Conservation (phyloP, 352 stramenopile genomes). For the Phytophthora melonis region DNA sequence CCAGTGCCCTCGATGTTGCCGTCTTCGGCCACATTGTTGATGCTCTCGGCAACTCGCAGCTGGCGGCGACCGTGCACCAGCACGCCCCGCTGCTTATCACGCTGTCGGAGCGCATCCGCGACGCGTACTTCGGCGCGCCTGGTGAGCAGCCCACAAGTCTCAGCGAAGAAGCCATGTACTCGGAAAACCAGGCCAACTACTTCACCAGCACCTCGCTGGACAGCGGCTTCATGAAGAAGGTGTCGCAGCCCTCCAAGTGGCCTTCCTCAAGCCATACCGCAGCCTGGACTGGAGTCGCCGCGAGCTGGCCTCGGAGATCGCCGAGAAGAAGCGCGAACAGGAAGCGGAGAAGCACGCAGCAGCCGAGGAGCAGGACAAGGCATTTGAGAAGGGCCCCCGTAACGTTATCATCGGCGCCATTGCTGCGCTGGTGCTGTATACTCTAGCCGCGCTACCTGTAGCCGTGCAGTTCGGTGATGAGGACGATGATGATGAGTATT, state of each 20-base stretch:
- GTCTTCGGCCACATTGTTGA: conserved; percentile 89
- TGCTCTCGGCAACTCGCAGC: conserved; percentile 75
- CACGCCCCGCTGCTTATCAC: conserved; percentile 78
- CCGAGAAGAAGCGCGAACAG: conserved; percentile 56
- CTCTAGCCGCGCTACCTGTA: conserved; percentile 69
- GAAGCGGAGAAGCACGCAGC: conserved; percentile 28
- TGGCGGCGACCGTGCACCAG: conserved; percentile 75
- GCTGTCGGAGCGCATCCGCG: conserved; percentile 76
- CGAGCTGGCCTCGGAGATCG: conserved; percentile 66
- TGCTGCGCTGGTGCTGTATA: conserved; percentile 76
- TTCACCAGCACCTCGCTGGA: conserved; percentile 54
- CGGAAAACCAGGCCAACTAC: conserved; percentile 81
- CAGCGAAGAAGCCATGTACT: conserved; percentile 55
- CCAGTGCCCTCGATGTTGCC: conserved; percentile 78
- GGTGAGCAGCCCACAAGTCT: conserved; percentile 51
- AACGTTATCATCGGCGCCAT: conserved; percentile 86
- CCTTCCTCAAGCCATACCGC: conserved; percentile 82
- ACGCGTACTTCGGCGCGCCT: conserved; percentile 70
- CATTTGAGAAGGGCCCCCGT: conserved; percentile 79
- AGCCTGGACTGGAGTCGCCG: conserved; percentile 87
- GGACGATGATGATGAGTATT: conserved; percentile 50
- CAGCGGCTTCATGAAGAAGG: conserved; percentile 77
- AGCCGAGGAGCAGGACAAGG: conserved; percentile 38
- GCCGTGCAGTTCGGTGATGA: conserved; percentile 60
- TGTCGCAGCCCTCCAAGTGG: conserved; percentile 62